Evolutionary conservation across 306 rosid genomes (phyloP), one percentile per base, ranked within the genome.

Genomic region (Canavalia gladiata): DNA sequence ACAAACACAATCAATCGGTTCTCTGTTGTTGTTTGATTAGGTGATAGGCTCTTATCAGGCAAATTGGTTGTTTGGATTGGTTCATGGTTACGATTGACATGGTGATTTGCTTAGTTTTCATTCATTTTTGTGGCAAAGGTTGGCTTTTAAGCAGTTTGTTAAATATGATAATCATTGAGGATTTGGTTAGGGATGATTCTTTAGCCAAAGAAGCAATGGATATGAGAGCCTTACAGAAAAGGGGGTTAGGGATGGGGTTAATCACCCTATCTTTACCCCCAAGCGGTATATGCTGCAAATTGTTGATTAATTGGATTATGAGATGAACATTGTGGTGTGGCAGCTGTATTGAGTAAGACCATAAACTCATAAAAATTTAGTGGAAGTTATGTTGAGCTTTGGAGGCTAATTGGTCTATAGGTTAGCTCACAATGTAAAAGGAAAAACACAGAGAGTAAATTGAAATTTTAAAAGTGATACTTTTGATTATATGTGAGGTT

Each of bases 261-360:
- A 3, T 4, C 55, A 68, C 41, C 70, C 47, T 12, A 3, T 9
- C 70, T 8, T 79, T 37, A 51, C 0, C 34, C 42, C 10, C 8
- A 13, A 66, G 67, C 4, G 8, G 7, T 82, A 10, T 47, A 9
- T 52, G 5, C 18, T 62, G 57, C 59, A 83, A 69, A 18, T 50
- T 59, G 51, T 69, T 69, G 68, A 63, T 59, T 35, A 77, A 50
- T 82, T 49, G 25, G 54, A 46, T 73, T 11, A 73, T 78, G 43
- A 66, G 45, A 37, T 43, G 80, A 77, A 71, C 47, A 41, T 52
- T 77, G 42, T 45, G 30, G 63, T 42, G 71, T 78, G 7, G 43
- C 6, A n/a, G 77, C 57, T 56, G 80, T 41, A 59, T 28, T 29
- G 42, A 72, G 46, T 28, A 29, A 49, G 72, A 73, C 35, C 37